Base-by-base conservation (phyloP, 169 alveolate species). In the Plasmodium inui region DNA sequence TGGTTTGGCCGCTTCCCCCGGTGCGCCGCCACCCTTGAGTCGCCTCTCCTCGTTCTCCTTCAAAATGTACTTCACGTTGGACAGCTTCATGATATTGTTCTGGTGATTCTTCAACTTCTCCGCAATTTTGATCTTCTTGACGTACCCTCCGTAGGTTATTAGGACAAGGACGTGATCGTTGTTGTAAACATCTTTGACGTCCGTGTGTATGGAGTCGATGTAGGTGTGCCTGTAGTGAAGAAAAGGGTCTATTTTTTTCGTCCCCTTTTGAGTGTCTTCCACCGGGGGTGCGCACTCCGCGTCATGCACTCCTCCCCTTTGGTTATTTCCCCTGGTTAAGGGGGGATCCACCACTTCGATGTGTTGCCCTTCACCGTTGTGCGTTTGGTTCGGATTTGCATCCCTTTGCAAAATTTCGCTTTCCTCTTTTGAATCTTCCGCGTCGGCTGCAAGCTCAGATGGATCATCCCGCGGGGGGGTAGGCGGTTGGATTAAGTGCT, bases 41-140 rank as follows among this genome's bases (percentile, higher is more conserved):
- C 22, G 19, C 61, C 12, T 79, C 34, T 89, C 94, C 83, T 89
- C 94, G 67, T 79, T 89, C 72, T 89, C 91, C 50, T 89, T 89
- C 72, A 89, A 89, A 89, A 89, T 89, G 72, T 89, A 89, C 44
- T 89, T 89, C 10, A 67, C 90, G 72, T 89, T 89, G 22, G 94
- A 80, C 41, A 89, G 26, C 67, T 89, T 89, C 4, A 89, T 89
- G 28, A 50, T 80, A 28, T 89, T 89, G 55, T 89, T 89, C 83
- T 46, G 37, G 74, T 89, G 89, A 80, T 89, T 89, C 67, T 89
- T 89, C 57, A 89, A 81, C 39, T 89, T 89, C 22, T 89, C 94
- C 28, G 50, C 72, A 3, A 89, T 67, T 41, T 89, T 89, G 26
- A 89, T 89, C 72, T 89, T 89, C 73, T 89, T 89, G 44, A 89